A percentile compares a stretch with the other conserved stretches of the same genome.
Conservation (phyloP, 2,329 filamentous ascomycete genomes). For the Neonectria magnoliae region DNA sequence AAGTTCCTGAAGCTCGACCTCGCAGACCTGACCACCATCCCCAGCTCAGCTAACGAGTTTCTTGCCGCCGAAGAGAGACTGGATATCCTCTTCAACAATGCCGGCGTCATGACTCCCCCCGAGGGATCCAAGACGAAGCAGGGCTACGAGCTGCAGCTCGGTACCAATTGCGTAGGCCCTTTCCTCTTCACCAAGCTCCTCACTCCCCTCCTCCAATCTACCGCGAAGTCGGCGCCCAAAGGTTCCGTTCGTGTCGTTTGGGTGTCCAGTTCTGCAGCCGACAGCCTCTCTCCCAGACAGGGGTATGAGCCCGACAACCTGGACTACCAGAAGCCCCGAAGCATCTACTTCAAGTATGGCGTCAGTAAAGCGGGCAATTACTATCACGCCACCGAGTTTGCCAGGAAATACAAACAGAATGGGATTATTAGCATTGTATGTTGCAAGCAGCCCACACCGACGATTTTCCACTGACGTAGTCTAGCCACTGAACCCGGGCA, state of each 20-base stretch:
- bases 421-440: slow-evolving; percentile 42
- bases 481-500: slow-evolving; percentile 39
- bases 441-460: neutral
- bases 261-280: slow-evolving; percentile 46
- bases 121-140: slow-evolving; percentile 53
- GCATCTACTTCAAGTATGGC: slow-evolving; percentile 40
- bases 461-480: slow-evolving; percentile 2
- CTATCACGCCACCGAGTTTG: slow-evolving; percentile 44
- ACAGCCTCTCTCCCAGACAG: slow-evolving; percentile 32
- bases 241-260: slow-evolving; percentile 45
- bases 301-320: slow-evolving; percentile 45
- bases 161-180: slow-evolving; percentile 53
- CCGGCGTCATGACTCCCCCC: slow-evolving; percentile 55
- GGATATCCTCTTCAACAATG: slow-evolving; percentile 58
- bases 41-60: slow-evolving; percentile 45
- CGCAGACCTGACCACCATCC: slow-evolving; percentile 50
- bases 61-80: slow-evolving; percentile 45
- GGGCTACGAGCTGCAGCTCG: slow-evolving; percentile 55
- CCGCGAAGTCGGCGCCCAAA: slow-evolving; percentile 46
- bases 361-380: slow-evolving; percentile 47
- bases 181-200: slow-evolving; percentile 53
- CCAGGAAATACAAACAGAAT: slow-evolving; percentile 41
- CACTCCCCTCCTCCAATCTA: slow-evolving; percentile 49
- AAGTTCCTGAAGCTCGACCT: slow-evolving; percentile 59
- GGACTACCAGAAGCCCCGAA: slow-evolving; percentile 39